Evolutionary conservation across 345 rosid species (phyloP).

Genomic region (Linum tenue): DNA sequence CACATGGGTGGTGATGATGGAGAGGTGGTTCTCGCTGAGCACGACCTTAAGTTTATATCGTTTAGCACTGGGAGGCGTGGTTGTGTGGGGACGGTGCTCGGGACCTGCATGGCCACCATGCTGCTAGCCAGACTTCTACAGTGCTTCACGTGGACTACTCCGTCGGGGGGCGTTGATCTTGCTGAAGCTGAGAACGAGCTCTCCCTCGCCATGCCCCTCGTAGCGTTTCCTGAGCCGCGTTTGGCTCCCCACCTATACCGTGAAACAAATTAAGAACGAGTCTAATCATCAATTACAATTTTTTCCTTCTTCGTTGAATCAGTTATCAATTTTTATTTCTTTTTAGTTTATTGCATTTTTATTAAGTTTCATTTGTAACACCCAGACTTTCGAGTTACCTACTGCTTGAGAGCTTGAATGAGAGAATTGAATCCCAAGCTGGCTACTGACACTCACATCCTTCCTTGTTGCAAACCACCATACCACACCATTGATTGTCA

Average conservation of each 20-base stretch:
- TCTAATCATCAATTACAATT: too few relatives aligned
- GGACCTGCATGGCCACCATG: slow-evolving; percentile 12
- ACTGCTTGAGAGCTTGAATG: too few relatives aligned
- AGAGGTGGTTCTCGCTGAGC: slow-evolving; percentile 17
- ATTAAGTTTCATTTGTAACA: too few relatives aligned
- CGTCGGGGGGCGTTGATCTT: slow-evolving; percentile 4
- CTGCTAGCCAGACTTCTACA: slow-evolving; percentile 16
- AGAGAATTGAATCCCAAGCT: too few relatives aligned
- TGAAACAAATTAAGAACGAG: not conserved
- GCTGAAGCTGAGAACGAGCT: slow-evolving; percentile 4
- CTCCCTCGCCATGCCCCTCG: slow-evolving; percentile 1
- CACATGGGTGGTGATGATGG: slow-evolving; percentile 11
- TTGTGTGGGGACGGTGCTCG: slow-evolving; percentile 5
- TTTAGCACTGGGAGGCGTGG: slow-evolving; percentile 17
- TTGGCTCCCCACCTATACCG: slow-evolving; percentile 13
- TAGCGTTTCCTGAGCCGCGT: slow-evolving; percentile 1
- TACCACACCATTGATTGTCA: too few relatives aligned
- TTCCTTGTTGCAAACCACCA: too few relatives aligned
- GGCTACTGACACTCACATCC: too few relatives aligned
- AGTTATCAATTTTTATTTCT: too few relatives aligned
- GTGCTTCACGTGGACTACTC: slow-evolving; percentile 10
- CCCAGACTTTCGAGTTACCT: too few relatives aligned
- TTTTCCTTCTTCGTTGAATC: too few relatives aligned
- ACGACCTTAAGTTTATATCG: slow-evolving; percentile 10
- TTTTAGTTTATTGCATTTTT: too few relatives aligned